These are phyloP conservation scores for Ogataea nakhonphanomensis DNA, from an alignment of 805 yeast genomes.

Conservation along the genomic window DNA sequence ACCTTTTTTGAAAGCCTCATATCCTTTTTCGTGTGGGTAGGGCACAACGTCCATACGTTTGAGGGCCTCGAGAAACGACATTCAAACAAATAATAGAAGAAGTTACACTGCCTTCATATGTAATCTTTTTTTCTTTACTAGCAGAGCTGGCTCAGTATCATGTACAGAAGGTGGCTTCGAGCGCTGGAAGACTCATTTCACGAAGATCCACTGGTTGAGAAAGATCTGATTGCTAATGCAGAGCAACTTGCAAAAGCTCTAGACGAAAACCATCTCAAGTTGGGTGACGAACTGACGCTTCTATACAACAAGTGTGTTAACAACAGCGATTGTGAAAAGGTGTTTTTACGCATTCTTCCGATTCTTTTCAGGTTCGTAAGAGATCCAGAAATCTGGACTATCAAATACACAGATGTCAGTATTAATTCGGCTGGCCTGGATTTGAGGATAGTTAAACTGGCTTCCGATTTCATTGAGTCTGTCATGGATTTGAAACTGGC, in stretches of 20 bases:
- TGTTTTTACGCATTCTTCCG: slow-evolving; percentile 39
- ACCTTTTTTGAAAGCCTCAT: slow-evolving; percentile 12
- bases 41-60: slow-evolving; percentile 33
- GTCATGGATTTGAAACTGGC: slow-evolving; percentile 15
- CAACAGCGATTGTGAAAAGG: slow-evolving; percentile 33
- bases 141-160: slow-evolving; percentile 1
- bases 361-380: slow-evolving; percentile 33
- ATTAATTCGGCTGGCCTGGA: slow-evolving; percentile 57
- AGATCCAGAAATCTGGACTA: slow-evolving; percentile 44
- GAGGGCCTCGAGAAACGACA: slow-evolving; percentile 26
- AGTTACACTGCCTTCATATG: slow-evolving; percentile 5
- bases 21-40: slow-evolving; percentile 24
- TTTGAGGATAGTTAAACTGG: slow-evolving; percentile 26
- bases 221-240: neutral
- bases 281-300: slow-evolving; percentile 3
- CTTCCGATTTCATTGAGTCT: slow-evolving; percentile 8
- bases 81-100: neutral
- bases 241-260: neutral
- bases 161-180: slow-evolving; percentile 2
- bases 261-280: neutral
- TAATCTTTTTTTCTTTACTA: neutral
- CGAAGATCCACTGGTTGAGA: neutral
- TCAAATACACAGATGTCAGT: slow-evolving; percentile 45
- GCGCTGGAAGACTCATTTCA: slow-evolving; percentile 4
- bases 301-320: slow-evolving; percentile 9